Base-by-base conservation (phyloP, 1,139 yeast species). In the Arxiozyma heterogenica region DNA sequence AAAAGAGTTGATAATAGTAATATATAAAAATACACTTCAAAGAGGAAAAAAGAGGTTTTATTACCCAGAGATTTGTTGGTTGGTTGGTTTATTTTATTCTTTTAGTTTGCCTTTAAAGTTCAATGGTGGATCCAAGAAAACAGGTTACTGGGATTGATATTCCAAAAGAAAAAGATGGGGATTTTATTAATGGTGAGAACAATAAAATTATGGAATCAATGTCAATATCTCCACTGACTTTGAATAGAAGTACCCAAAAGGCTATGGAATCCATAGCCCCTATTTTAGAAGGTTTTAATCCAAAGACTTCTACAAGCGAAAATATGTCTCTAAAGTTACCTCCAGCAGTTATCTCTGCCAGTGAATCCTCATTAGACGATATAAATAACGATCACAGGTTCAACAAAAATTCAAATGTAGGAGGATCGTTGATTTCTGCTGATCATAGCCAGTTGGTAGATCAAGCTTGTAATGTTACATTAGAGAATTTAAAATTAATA, bases 181-280 rank as follows among this genome's bases (percentile, higher is more conserved):
- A 3, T 6, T 18, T 22, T 17, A 34, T 17, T 34, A 20, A 49
- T 39, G 34, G 47, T 38, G 49, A 44, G 6, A 22, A 41, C 23
- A 6, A 51, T 30, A 22, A 41, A 23, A 6, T 50, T 30, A 42
- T 46, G 11, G 56, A 54, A 27, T 49, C 53, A 12, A 48, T 56
- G 38, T 63, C 71, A 6, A 63, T 70, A 52, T 68, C 73, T 2
- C 73, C 74, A 4, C 54, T 69, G 51, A 65, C 59, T 23, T 57
- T 70, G 47, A 66, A 62, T 50, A 66, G 64, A 50, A 69, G 66
- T 41, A 67, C 70, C 38, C 74, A 74, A 60, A 80, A 75, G 59
- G 91, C 93, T 5, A 83, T 85, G 73, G 91, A 87, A 2, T 79
- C 88, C 0, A 80, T 86, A 43, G 93, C 93, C 0, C 93, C 94